phyloP scores from a whole-genome alignment of 2,329 filamentous ascomycete genomes.

The Colletotrichum lini region DNA sequence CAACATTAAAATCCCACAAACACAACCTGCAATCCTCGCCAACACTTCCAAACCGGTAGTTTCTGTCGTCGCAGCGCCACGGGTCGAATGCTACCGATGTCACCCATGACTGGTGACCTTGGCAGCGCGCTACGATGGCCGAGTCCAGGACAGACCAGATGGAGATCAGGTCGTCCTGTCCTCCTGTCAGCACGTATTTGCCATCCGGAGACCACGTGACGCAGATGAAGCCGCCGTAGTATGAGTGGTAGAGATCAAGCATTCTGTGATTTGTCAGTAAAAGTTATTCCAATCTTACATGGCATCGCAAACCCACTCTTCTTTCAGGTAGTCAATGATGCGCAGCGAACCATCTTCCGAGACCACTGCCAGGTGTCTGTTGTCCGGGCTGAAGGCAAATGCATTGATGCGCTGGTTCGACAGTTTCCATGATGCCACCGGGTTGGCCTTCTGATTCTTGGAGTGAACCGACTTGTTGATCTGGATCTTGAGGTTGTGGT shows the following conservation, averaged over 20 bases:
- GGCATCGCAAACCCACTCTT: conserved; percentile 74
- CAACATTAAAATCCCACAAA: conserved; percentile 97
- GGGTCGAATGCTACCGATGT: conserved; percentile 94
- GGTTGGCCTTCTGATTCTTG: conserved; percentile 93
- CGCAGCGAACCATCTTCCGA: conserved; percentile 92
- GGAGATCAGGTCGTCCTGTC: conserved; percentile 95
- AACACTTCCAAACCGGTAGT: conserved; percentile 95
- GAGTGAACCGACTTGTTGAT: conserved; percentile 94
- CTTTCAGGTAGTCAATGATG: conserved; percentile 91
- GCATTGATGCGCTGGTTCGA: conserved; percentile 92
- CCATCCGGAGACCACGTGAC: conserved; percentile 98
- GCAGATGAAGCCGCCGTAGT: conserved; percentile 93
- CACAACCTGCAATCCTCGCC: conserved; percentile 93
- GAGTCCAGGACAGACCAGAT: conserved; percentile 94
- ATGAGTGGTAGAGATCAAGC: conserved; percentile 89
- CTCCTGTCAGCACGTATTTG: conserved; percentile 94
- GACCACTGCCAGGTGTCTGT: conserved; percentile 87
- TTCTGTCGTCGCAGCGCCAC: conserved; percentile 96
- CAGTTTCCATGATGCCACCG: conserved; percentile 91
- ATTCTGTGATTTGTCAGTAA: conserved; percentile 66
- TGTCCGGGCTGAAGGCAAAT: conserved; percentile 93
- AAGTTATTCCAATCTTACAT: not conserved
- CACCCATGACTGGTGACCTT: conserved; percentile 97
- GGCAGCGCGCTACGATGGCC: conserved; percentile 89
- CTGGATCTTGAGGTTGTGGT: conserved; percentile 69